Base-by-base conservation (phyloP, 2,329 filamentous ascomycete species). In the Aspergillus ibericus region DNA sequence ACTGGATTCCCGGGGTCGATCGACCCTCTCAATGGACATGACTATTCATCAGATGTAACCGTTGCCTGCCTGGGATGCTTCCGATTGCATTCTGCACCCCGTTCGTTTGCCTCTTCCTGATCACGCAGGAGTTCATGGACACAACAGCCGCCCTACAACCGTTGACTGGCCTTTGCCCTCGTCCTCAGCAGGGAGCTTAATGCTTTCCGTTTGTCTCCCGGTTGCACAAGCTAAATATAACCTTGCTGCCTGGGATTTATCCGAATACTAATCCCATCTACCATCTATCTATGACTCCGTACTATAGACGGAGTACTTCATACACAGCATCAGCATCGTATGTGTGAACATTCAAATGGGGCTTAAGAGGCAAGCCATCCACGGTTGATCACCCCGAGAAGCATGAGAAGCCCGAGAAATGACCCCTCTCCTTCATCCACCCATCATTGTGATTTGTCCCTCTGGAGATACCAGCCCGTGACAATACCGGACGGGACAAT, bases 401-500 rank as follows among this genome's bases (percentile, higher is more conserved):
- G 18, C 29, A 32, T 32, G 22, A 29, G 18, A 34, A 15, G n/a
- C n/a, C n/a, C n/a, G n/a, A n/a, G n/a, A n/a, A n/a, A n/a, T n/a
- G n/a, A n/a, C n/a, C n/a, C n/a, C n/a, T n/a, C n/a, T n/a, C n/a
- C n/a, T n/a, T n/a, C n/a, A 25, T 25, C 22, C 3, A 25, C 3
- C 22, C 22, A 25, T 5, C 22, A 5, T 25, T 25, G 22, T 47
- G 42, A 47, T 27, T 27, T 22, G 42, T 47, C 42, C 20, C 15
- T 34, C 20, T 18, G 5, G 20, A 32, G 51, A 32, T 53, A 36
- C 51, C 51, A 53, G 25, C 36, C 10, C 22, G 36, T 61, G 59
- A 61, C 59, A 53, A 56, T 61, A 61, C 59, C 44, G 22, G 29
- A 34, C 36, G 35, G 51, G 47, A 53, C 48, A 52, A 62, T 56